Base-by-base conservation (phyloP, 768 basidiomycete genomes). In the Lanmaoa rubissima region DNA sequence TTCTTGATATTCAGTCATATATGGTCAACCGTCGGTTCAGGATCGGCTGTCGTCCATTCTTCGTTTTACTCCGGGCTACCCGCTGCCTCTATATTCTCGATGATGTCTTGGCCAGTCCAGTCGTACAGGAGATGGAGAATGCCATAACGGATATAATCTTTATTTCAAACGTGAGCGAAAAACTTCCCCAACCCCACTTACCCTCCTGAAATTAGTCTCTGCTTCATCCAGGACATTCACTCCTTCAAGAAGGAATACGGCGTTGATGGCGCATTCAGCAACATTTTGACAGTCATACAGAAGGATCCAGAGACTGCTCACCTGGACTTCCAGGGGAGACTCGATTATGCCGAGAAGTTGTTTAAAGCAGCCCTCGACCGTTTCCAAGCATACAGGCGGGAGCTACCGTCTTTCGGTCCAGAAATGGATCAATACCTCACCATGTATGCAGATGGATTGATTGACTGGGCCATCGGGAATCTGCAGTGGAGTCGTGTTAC, bases 181-280 rank as follows among this genome's bases (percentile, higher is more conserved):
- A n/a, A 24, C 21, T 24, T 2, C 34, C 28, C 21, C 12, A 17
- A 24, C 21, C 17, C 31, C 11, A 12, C 11, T 24, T 24, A 1
- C 21, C 21, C 21, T 24, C 21, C 21, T 24, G 3, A 24, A 24
- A 24, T 21, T 45, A 28, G 51, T 39, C 43, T 35, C 16, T n/a
- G 35, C 21, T 45, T 21, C 2, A 10, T 44, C 17, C 39, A 65
- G 62, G 59, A 58, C 5, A 48, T 65, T 19, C 46, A 59, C 34
- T 62, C 62, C 10, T 64, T 59, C 43, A 64, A 64, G 47, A 62
- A 64, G 41, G 63, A 64, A 35, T 26, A 31, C 10, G 48, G 28
- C 13, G 39, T 56, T 19, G 61, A 59, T 28, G 52, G 57, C 5
- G 54, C 42, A 2, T 19, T 50, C 26, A 52, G 45, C 42, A 64